phyloP scores from a whole-genome alignment of 2,329 filamentous ascomycete genomes.

The Fusarium falciforme region DNA sequence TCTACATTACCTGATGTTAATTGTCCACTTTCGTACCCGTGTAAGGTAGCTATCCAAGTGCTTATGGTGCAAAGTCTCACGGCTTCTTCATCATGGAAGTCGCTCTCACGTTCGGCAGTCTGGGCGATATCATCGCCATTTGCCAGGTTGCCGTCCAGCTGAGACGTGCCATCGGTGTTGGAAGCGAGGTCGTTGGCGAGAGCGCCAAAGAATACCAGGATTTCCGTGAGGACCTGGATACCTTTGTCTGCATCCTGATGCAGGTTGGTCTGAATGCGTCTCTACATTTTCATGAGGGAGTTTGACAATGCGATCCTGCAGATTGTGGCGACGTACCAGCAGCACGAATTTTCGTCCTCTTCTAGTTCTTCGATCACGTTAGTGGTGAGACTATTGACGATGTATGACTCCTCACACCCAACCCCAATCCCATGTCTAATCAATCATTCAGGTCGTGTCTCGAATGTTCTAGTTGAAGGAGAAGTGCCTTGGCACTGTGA shows the following conservation, averaged over 20 bases:
- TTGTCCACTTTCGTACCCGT: no score
- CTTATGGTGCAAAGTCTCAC: no score
- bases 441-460: background rate
- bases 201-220: background rate
- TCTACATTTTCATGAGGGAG: no score
- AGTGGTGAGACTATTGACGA: background rate
- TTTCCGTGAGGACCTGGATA: background rate
- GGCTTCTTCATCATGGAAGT: no score
- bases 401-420: background rate
- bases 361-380: background rate
- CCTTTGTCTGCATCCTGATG: background rate
- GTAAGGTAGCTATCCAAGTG: no score
- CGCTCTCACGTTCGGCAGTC: no score
- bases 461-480: background rate
- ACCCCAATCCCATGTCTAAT: background rate
- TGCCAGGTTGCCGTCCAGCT: no score
- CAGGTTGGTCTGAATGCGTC: no score
- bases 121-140: no score
- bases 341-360: background rate
- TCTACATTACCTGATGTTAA: no score
- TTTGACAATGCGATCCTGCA: background rate
- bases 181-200: background rate
- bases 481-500: background rate
- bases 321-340: background rate
- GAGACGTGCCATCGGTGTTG: no score